These are phyloP conservation scores for Rutstroemia sp. DNA, from an alignment of 2,329 filamentous ascomycete species.

Conservation along the genomic window DNA sequence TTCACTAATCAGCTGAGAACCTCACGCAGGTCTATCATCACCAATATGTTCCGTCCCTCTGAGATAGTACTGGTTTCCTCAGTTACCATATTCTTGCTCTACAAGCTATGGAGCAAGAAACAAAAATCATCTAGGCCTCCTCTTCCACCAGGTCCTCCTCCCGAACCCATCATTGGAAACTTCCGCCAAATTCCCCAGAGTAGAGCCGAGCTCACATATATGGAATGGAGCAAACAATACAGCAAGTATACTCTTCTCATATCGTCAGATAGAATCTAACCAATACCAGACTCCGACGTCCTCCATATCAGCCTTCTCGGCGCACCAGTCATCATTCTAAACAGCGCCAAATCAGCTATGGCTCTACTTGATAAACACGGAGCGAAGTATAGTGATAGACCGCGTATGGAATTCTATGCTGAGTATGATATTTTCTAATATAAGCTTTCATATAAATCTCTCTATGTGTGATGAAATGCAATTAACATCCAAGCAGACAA, in stretches of 20 bases:
- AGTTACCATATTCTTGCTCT: background rate
- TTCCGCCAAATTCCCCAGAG: conserved; percentile 10
- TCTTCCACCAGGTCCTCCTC: conserved; percentile 14
- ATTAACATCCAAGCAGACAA: background rate
- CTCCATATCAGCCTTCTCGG: conserved; percentile 16
- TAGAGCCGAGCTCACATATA: conserved; percentile 11
- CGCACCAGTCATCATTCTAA: conserved; percentile 36
- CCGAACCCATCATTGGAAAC: conserved; percentile 14
- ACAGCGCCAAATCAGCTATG: conserved; percentile 35
- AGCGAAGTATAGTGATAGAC: conserved; percentile 38
- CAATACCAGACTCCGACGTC: conserved; percentile 21
- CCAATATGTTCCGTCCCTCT: background rate
- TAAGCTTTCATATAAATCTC: background rate
- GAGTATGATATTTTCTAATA: background rate
- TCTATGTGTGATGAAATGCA: background rate
- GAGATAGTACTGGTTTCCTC: background rate
- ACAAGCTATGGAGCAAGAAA: background rate
- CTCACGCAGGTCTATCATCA: too few relatives aligned
- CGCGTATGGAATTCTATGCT: conserved; percentile 31
- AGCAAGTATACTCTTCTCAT: conserved; percentile 8
- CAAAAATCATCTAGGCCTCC: background rate
- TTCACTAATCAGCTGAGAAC: too few relatives aligned
- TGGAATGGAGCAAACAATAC: conserved; percentile 17
- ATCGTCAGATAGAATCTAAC: background rate
- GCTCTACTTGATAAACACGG: conserved; percentile 39